Percentiles rank a stretch among this genome's conserved stretches.
These are phyloP conservation scores for Pontederia paniculata DNA, from an alignment of 176 grass and related monocot species.

Conservation along the genomic window DNA sequence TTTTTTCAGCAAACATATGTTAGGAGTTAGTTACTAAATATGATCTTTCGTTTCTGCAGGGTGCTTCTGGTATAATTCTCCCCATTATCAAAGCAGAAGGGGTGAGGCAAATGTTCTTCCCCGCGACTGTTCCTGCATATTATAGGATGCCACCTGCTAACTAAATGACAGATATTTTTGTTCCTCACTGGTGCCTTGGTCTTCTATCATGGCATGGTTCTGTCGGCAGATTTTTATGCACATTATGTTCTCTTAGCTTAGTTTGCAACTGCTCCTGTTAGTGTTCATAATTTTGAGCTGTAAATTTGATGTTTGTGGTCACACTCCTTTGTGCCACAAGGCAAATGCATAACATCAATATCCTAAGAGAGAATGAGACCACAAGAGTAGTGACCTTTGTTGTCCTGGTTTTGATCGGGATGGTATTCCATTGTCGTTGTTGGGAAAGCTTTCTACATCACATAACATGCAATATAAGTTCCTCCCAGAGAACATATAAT, in stretches of 20 bases:
- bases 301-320: too few species aligned
- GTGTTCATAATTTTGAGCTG: too few species aligned
- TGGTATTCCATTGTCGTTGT: constrained; percentile 92
- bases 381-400: constrained; percentile 41
- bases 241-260: too few species aligned
- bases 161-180: neutral
- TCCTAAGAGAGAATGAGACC: neutral
- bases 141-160: constrained; percentile 39
- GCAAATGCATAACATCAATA: neutral
- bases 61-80: constrained; percentile 82
- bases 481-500: neutral
- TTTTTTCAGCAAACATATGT: too few species aligned
- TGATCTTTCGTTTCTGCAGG: constrained; percentile 29
- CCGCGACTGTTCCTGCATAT: constrained; percentile 74
- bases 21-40: too few species aligned
- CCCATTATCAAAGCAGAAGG: constrained; percentile 98
- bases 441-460: constrained; percentile 78
- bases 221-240: too few species aligned
- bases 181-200: too few species aligned
- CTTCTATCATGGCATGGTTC: too few species aligned
- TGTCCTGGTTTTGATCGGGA: constrained; percentile 96
- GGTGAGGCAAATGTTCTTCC: constrained; percentile 98
- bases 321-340: too few species aligned
- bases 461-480: constrained; percentile 16
- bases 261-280: too few species aligned